A percentile compares a stretch with the other conserved stretches of the same genome.
Conservation (phyloP, 129 eudicot genomes). For the Scalesia atractyloides region DNA sequence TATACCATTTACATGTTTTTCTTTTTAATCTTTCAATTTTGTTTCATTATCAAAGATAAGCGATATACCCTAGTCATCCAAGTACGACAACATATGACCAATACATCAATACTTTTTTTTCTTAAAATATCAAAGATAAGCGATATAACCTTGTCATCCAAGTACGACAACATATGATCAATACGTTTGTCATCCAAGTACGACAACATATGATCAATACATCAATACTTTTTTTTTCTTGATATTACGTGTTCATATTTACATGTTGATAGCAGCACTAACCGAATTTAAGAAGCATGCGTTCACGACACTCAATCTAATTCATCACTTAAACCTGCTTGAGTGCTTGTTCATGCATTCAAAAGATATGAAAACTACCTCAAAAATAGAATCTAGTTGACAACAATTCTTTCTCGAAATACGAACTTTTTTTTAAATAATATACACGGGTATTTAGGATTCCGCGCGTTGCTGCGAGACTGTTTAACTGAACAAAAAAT, state of each 20-base stretch:
- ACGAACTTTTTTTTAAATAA: neutral
- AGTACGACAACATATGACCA: too few relatives aligned
- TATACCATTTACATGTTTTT: neutral
- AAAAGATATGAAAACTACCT: neutral
- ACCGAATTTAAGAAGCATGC: neutral
- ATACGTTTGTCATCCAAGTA: neutral
- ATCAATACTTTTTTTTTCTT: neutral
- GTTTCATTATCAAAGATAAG: neutral
- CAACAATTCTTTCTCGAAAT: neutral
- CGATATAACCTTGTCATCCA: neutral
- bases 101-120: too few relatives aligned
- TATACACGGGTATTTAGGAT: neutral
- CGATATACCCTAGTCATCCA: too few relatives aligned
- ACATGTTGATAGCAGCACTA: neutral
- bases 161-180: neutral
- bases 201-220: too few relatives aligned
- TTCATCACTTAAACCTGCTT: neutral
- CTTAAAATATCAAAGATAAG: neutral
- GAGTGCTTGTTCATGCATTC: neutral
- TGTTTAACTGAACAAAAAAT: too few relatives aligned
- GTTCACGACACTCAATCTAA: conserved; percentile 7
- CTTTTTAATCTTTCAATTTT: neutral
- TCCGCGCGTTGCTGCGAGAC: too few relatives aligned
- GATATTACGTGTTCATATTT: neutral
- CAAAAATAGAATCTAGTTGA: neutral